Evolutionary conservation across 495 filamentous ascomycete species (phyloP).

Genomic region (Podospora fimiseda): DNA sequence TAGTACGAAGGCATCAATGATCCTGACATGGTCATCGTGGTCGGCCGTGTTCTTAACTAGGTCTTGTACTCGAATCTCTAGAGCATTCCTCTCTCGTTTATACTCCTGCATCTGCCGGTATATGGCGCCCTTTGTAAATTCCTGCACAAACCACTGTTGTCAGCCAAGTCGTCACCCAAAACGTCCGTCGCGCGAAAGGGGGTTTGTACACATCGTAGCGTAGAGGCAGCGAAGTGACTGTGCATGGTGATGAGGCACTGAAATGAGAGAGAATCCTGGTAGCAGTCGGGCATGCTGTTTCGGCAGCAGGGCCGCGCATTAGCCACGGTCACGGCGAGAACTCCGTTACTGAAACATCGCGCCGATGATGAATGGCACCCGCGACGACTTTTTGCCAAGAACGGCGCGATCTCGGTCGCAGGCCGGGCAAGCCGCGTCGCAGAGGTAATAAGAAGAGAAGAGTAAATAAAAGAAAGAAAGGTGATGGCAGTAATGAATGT

Average conservation of each 20-base stretch:
- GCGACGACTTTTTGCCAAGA: constrained; percentile 1
- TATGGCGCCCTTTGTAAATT: constrained; percentile 96
- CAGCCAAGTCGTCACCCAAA: constrained; percentile 27
- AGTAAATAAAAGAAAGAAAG: constrained; percentile 6
- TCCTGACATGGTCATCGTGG: constrained; percentile 87
- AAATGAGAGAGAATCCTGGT: constrained; percentile 22
- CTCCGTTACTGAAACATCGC: constrained; percentile 22
- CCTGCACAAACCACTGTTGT: constrained; percentile 44
- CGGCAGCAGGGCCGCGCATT: constrained; percentile 43
- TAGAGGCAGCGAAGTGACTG: constrained; percentile 18
- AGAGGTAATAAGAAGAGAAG: constrained; percentile 5
- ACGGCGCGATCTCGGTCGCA: constrained; percentile 10
- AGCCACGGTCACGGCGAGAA: constrained; percentile 37
- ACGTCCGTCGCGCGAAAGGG: constrained; percentile 17
- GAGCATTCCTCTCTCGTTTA: constrained; percentile 73
- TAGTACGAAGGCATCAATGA: constrained; percentile 84
- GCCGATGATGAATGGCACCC: constrained; percentile 19
- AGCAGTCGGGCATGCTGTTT: constrained; percentile 31
- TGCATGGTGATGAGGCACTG: constrained; percentile 17
- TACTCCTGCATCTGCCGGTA: constrained; percentile 96
- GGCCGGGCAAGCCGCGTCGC: constrained; percentile 7
- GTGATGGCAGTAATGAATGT: not conserved
- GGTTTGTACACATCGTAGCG: constrained; percentile 26
- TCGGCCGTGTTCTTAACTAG: constrained; percentile 65
- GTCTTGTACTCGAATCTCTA: constrained; percentile 71